A percentile compares a stretch with the other conserved stretches of the same genome.
These are phyloP conservation scores for Zymoseptoria ardabiliae DNA, from an alignment of 2,329 filamentous ascomycete species.

Conservation along the genomic window DNA sequence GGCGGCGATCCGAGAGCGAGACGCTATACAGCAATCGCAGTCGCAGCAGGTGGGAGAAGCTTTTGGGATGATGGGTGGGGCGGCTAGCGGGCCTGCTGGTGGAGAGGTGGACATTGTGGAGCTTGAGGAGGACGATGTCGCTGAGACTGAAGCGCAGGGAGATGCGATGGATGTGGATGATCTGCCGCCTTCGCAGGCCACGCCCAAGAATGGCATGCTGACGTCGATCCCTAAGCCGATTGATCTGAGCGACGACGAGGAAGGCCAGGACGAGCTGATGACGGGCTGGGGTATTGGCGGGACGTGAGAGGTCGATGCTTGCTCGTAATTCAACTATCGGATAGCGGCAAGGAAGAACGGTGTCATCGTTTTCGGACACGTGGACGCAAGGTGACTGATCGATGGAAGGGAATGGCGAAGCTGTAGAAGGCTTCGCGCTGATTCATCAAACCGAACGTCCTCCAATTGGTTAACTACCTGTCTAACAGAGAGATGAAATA, in stretches of 20 bases:
- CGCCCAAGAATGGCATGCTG: background rate
- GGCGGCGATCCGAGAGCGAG: conserved; percentile 16
- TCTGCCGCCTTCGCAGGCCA: background rate
- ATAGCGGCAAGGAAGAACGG: too few species aligned
- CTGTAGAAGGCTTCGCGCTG: too few species aligned
- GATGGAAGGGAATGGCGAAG: too few species aligned
- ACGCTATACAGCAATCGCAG: conserved; percentile 5
- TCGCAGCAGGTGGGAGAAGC: conserved; percentile 6
- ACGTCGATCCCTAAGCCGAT: background rate
- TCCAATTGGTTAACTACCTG: too few species aligned
- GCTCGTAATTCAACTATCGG: too few species aligned
- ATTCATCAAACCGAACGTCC: too few species aligned
- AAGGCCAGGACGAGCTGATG: conserved; percentile 1
- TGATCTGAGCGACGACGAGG: background rate
- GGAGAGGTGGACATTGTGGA: background rate
- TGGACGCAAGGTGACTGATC: too few species aligned
- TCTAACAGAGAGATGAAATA: too few species aligned
- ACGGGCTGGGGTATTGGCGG: background rate
- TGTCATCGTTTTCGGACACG: too few species aligned
- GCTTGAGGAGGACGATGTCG: conserved; percentile 3
- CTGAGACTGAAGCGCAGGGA: background rate
- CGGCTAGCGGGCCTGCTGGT: background rate
- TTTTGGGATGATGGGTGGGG: conserved; percentile 12
- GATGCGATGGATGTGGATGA: conserved; percentile 3
- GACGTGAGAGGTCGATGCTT: background rate